These are phyloP conservation scores for Fraxinus xanthoxyloides DNA, from an alignment of 305 asterid genomes.

Conservation along the genomic window DNA sequence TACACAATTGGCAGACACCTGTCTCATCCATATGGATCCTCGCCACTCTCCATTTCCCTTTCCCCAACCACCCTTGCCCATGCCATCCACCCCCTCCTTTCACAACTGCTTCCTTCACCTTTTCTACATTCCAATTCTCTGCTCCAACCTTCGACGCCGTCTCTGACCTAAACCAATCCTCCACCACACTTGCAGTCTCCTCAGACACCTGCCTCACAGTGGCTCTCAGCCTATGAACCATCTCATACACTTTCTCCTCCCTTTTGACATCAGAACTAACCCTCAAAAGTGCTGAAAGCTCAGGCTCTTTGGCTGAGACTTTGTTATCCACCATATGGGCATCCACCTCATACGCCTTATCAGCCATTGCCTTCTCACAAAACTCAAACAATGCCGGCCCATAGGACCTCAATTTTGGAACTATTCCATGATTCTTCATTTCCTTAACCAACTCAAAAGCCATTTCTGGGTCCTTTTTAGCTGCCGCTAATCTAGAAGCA, in stretches of 20 bases:
- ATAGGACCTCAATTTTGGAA: constrained; percentile 81
- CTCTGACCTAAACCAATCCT: constrained; percentile 75
- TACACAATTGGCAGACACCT: constrained; percentile 73
- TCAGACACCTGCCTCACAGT: constrained; percentile 82
- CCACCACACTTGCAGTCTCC: constrained; percentile 62
- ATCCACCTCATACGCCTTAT: constrained; percentile 80
- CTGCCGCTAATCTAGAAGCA: constrained; percentile 88
- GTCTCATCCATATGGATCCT: constrained; percentile 54
- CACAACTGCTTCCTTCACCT: constrained; percentile 64
- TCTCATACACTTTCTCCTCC: constrained; percentile 71
- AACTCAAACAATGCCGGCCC: constrained; percentile 87
- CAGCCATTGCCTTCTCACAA: constrained; percentile 62
- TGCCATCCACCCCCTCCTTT: constrained; percentile 99
- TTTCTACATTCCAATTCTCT: constrained; percentile 62
- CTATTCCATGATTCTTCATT: constrained; percentile 64
- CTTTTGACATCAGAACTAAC: constrained; percentile 57
- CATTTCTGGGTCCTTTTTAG: constrained; percentile 72
- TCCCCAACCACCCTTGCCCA: constrained; percentile 96
- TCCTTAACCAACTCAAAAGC: constrained; percentile 76
- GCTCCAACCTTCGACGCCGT: constrained; percentile 58
- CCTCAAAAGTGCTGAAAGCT: constrained; percentile 68
- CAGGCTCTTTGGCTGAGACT: constrained; percentile 70
- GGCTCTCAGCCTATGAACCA: constrained; percentile 80
- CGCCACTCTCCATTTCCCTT: constrained; percentile 75
- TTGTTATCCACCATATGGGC: constrained; percentile 68